Evolutionary conservation across 352 stramenopile species (phyloP), one percentile per base, ranked within the genome.

Genomic region (Globisporangium radiosum): DNA sequence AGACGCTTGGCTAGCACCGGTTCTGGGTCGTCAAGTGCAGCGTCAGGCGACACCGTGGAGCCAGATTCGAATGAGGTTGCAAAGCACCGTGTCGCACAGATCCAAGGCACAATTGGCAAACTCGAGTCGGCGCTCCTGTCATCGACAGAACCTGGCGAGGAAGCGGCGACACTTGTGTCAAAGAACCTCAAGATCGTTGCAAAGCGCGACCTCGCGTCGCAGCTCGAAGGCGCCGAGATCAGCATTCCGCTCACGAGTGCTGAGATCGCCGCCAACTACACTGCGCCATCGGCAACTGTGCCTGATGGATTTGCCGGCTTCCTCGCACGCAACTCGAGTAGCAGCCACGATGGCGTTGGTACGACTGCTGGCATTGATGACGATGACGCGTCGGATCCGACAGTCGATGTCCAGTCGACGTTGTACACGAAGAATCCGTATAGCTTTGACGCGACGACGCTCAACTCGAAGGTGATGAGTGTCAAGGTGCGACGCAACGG

Each of bases 391-490:
- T 54, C 59, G 1, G 75, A 85, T n/a, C 72, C 72, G 3, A 69
- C 68, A 2, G 65, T 88, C 9, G 78, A 88, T 51, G 62, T 88
- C n/a, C 78, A 86, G 51, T 85, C 78, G 7, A 85, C 73, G 33
- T 52, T 81, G 13, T 88, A 76, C 55, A 76, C 78, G 0, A 88
- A 86, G 65, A 88, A 88, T 52, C 76, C 72, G 49, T 88, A 88
- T 55, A 70, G 62, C 10, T 88, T 85, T 56, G 71, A 68, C 3
- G 74, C 71, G 3, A 72, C 61, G 13, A 65, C 64, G 0, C 53
- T 88, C 4, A 86, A 88, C 45, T 88, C 78, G 10, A 67, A 70
- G 2, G 78, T 88, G 4, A 81, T 84, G 70, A 88, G 75, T 9
- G 62, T 88, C 42, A 83, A 81, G 33, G 74, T 88, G 40, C 70